A percentile compares a stretch with the other conserved stretches of the same genome.
These are phyloP conservation scores for Pisolithus albus DNA, from an alignment of 768 basidiomycete species.

Conservation along the genomic window DNA sequence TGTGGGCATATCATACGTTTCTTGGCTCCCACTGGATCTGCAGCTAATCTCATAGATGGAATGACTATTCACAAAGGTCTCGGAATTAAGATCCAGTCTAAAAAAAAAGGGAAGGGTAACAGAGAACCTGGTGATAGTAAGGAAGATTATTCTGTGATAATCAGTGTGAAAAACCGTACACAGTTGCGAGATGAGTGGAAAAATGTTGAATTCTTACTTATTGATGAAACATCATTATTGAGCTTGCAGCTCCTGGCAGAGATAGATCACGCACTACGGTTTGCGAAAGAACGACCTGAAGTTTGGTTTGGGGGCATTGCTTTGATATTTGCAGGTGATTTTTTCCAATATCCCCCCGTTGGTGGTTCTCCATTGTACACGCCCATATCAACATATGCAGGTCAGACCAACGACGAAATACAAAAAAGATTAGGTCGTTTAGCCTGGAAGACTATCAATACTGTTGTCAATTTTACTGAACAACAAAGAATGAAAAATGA, in stretches of 20 bases:
- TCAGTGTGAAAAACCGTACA: no score
- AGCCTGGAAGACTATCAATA: not conserved
- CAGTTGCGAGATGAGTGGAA: no score
- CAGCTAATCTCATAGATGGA: conserved; percentile 24
- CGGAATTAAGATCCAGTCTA: conserved; percentile 12
- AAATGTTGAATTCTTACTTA: no score
- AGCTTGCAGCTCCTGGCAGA: no score
- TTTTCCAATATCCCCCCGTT: conserved; percentile 29
- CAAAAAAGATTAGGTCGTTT: not conserved
- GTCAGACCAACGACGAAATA: not conserved
- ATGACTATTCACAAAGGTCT: conserved; percentile 24
- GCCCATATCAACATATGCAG: conserved; percentile 10
- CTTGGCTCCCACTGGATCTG: conserved; percentile 27
- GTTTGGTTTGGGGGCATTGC: conserved; percentile 25
- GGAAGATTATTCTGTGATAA: no score
- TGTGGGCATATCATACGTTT: conserved; percentile 19
- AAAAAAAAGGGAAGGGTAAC: conserved; percentile 10
- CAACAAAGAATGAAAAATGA: not conserved
- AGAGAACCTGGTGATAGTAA: no score
- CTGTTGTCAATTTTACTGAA: not conserved
- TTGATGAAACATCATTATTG: no score
- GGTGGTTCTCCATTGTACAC: conserved; percentile 21
- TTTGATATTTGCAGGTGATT: conserved; percentile 30
- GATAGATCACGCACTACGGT: not conserved
- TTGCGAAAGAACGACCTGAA: conserved; percentile 17